Evolutionary conservation across 768 basidiomycete genomes (phyloP).

Genomic region (Lactarius hatsudake): DNA sequence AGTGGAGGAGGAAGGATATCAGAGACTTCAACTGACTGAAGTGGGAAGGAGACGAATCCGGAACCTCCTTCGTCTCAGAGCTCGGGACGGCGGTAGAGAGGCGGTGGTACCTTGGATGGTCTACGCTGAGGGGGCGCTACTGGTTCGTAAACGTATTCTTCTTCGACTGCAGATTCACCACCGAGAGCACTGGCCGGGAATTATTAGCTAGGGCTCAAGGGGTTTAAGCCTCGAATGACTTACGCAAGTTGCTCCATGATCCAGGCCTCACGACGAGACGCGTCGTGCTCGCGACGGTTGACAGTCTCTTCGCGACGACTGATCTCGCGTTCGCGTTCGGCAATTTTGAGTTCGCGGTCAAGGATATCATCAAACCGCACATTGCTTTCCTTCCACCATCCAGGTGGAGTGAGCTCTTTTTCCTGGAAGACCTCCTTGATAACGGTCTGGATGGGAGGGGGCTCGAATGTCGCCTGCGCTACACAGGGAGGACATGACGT

Average conservation of each 20-base stretch:
- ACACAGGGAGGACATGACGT: conserved; percentile 58
- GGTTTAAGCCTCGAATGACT: conserved; percentile 30
- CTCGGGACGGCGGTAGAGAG: conserved; percentile 83
- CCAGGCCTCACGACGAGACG: conserved; percentile 83
- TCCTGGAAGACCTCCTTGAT: conserved; percentile 88
- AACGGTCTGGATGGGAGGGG: conserved; percentile 65
- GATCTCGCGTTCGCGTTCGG: conserved; percentile 83
- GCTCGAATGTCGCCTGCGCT: conserved; percentile 52
- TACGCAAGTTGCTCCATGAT: conserved; percentile 93
- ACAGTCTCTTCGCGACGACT: conserved; percentile 82
- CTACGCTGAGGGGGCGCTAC: conserved; percentile 57
- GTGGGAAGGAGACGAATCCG: conserved; percentile 35
- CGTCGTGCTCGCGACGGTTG: conserved; percentile 84
- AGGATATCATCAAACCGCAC: conserved; percentile 76
- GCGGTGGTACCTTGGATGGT: conserved; percentile 83
- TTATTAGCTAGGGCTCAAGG: conserved; percentile 8
- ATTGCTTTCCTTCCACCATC: conserved; percentile 70
- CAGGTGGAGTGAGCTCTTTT: conserved; percentile 71
- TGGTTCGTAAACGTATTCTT: conserved; percentile 79
- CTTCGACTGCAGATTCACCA: conserved; percentile 69
- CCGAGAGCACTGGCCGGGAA: conserved; percentile 55
- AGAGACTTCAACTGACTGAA: conserved; percentile 62
- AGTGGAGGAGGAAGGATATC: conserved; percentile 58
- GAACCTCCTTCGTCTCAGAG: conserved; percentile 91
- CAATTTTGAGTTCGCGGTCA: conserved; percentile 80